These are phyloP conservation scores for sorghum (Sorghum bicolor) DNA, from an alignment of 176 grass and related monocot genomes.

Conservation along the genomic window Sorghum_bicolor_NCBIv3 NC_012872.2:9779501-9780000, in stretches of 20 bases:
- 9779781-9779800: slow-evolving; percentile 74
- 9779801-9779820: slow-evolving; percentile 62
- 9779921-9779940: slow-evolving; percentile 49
- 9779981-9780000: neutral
- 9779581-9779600: neutral
- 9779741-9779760: neutral
- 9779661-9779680: neutral
- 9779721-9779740: neutral
- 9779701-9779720: neutral
- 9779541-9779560: neutral
- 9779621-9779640: neutral
- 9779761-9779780: slow-evolving; percentile 36
- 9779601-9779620: too few species aligned
- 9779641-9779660: neutral
- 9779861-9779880: slow-evolving; percentile 60
- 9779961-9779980: slow-evolving; percentile 47
- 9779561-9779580: neutral
- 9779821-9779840: slow-evolving; percentile 60
- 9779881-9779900: slow-evolving; percentile 59
- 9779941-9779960: slow-evolving; percentile 53
- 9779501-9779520: slow-evolving; percentile 1
- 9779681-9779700: neutral
- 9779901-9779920: slow-evolving; percentile 58
- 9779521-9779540: neutral
- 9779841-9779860: slow-evolving; percentile 58